phyloP scores from a whole-genome alignment of 1,139 yeast species.

The Saccharomycopsis phalli region DNA sequence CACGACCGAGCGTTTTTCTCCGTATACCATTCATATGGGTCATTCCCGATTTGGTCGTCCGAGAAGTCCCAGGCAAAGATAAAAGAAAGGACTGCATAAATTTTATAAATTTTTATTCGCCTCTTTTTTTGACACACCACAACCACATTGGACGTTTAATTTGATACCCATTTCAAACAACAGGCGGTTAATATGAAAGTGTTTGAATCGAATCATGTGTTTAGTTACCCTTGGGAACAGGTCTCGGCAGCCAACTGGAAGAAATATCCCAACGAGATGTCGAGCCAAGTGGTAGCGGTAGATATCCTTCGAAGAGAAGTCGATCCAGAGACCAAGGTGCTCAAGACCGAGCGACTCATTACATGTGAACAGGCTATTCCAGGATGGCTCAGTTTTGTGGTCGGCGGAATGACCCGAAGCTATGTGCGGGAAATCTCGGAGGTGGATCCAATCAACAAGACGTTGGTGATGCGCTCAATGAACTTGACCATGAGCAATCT shows the following conservation, averaged over 20 bases:
- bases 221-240: slow-evolving; percentile 85
- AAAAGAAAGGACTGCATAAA: not conserved
- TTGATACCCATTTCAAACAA: too few relatives aligned
- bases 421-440: slow-evolving; percentile 86
- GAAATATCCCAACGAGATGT: slow-evolving; percentile 86
- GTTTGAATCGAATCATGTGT: slow-evolving; percentile 58
- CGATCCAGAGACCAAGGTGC: slow-evolving; percentile 43
- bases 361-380: slow-evolving; percentile 89
- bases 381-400: slow-evolving; percentile 61
- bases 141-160: too few relatives aligned
- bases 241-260: slow-evolving; percentile 97
- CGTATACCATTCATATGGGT: too few relatives aligned
- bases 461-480: slow-evolving; percentile 73
- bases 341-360: slow-evolving; percentile 79
- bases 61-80: too few relatives aligned
- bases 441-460: slow-evolving; percentile 58
- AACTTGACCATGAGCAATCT: slow-evolving; percentile 77
- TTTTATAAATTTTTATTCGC: not conserved
- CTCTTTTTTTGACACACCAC: too few relatives aligned
- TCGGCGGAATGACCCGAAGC: slow-evolving; percentile 67
- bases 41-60: too few relatives aligned
- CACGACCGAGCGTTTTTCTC: too few relatives aligned
- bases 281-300: slow-evolving; percentile 92
- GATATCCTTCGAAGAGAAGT: slow-evolving; percentile 74
- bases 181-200: slow-evolving; percentile 61